Percentiles rank a stretch among this genome's conserved stretches.
Conservation (phyloP, 768 basidiomycete species). For the Lactarius indigo region DNA sequence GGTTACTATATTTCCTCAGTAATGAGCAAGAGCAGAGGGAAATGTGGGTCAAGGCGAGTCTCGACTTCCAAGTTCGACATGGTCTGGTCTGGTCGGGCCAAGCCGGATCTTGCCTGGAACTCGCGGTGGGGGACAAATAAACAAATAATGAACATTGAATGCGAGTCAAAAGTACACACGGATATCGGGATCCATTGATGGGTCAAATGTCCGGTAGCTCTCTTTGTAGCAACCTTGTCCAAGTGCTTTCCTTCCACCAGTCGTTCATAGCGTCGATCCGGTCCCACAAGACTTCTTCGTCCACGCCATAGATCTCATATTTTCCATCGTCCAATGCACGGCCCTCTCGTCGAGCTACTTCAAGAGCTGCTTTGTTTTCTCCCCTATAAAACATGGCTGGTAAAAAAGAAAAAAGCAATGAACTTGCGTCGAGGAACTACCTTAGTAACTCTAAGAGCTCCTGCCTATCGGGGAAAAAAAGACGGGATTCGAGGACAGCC, state of each 20-base stretch:
- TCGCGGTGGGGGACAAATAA: neutral
- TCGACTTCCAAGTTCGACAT: neutral
- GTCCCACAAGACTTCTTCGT: conserved; percentile 84
- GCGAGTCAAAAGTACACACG: neutral
- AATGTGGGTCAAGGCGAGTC: neutral
- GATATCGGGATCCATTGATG: conserved; percentile 18
- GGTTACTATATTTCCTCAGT: too few relatives aligned
- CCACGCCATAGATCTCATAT: conserved; percentile 83
- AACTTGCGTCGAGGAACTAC: conserved; percentile 36
- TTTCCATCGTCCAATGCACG: conserved; percentile 60
- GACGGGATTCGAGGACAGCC: conserved; percentile 75
- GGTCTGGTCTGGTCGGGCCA: neutral
- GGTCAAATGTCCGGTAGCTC: conserved; percentile 72
- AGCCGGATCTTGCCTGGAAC: neutral
- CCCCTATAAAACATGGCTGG: conserved; percentile 45
- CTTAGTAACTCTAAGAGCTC: conserved; percentile 77
- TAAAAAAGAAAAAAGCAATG: conserved; percentile 8
- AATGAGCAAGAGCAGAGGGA: neutral
- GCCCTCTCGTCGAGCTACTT: conserved; percentile 76
- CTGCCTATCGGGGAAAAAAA: conserved; percentile 83
- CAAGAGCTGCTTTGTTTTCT: conserved; percentile 76
- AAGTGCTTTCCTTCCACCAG: conserved; percentile 93
- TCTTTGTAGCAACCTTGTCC: conserved; percentile 75
- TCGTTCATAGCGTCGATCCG: conserved; percentile 78
- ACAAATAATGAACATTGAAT: neutral